Conservation (phyloP, 306 rosid genomes). For the Styphnolobium japonicum region DNA sequence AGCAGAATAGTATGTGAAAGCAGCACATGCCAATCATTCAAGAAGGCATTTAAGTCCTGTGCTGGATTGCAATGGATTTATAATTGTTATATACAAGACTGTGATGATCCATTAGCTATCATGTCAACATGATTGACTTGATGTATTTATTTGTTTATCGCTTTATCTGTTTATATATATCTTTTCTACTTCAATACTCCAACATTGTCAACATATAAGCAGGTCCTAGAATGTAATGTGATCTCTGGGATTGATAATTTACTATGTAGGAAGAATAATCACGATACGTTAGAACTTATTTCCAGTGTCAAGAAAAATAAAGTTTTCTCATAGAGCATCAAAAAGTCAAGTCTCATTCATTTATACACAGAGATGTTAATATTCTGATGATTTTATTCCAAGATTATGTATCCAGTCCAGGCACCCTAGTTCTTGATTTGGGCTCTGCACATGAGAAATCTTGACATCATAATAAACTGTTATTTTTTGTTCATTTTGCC, state of each 20-base stretch:
- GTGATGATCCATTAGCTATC: neutral
- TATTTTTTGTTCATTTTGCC: no score
- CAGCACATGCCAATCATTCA: conserved; percentile 9
- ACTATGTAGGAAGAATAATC: neutral
- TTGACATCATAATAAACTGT: no score
- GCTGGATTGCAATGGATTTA: neutral
- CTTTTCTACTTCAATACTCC: neutral
- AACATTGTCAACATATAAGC: neutral
- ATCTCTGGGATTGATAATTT: neutral
- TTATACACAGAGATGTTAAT: neutral
- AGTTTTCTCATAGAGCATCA: neutral
- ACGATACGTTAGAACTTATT: neutral
- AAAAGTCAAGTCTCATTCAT: neutral
- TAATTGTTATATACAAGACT: neutral
- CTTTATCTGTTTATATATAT: neutral
- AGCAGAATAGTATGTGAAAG: conserved; percentile 10
- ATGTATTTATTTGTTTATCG: no score
- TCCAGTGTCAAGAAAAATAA: neutral
- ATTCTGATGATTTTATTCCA: neutral
- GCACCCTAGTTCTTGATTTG: no score
- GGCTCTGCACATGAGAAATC: no score
- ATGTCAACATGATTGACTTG: neutral
- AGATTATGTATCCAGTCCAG: neutral
- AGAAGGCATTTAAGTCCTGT: neutral
- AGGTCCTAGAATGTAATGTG: neutral